Percentiles rank a stretch among this genome's conserved stretches.
phyloP scores from a whole-genome alignment of 139 green algal species.

The Ostreobium quekettii region DNA sequence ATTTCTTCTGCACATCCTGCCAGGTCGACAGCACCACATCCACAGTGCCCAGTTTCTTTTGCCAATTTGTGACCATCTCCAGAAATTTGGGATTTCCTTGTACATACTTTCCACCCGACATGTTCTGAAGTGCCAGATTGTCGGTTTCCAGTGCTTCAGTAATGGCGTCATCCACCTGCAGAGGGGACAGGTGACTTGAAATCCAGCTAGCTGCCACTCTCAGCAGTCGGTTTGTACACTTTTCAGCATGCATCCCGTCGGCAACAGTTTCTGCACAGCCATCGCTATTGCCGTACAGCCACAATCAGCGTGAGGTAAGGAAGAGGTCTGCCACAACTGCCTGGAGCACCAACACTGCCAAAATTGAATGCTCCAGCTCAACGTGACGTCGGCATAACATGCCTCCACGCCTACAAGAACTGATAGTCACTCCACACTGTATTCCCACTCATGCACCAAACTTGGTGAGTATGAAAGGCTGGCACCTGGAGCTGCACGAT shows the following conservation, averaged over 20 bases:
- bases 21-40: conserved; percentile 70
- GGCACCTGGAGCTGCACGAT: conserved; percentile 41
- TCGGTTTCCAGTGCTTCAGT: conserved; percentile 79
- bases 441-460: conserved; percentile 27
- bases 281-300: too few species aligned
- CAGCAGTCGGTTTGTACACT: too few species aligned
- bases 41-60: conserved; percentile 77
- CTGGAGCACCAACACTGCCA: too few species aligned
- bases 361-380: too few species aligned
- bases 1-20: conserved; percentile 84
- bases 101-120: conserved; percentile 78
- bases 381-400: too few species aligned
- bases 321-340: too few species aligned
- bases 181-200: not conserved
- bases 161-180: conserved; percentile 54
- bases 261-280: too few species aligned
- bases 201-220: too few species aligned
- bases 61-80: conserved; percentile 72
- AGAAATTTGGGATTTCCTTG: conserved; percentile 76
- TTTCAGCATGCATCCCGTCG: too few species aligned
- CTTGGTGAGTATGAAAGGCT: not conserved
- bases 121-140: conserved; percentile 82
- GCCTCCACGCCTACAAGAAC: too few species aligned
- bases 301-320: too few species aligned
- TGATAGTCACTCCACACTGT: too few species aligned